Evolutionary conservation across 2,329 filamentous ascomycete species (phyloP), one percentile per base, ranked within the genome.

Genomic region (Aspergillus versicolor): DNA sequence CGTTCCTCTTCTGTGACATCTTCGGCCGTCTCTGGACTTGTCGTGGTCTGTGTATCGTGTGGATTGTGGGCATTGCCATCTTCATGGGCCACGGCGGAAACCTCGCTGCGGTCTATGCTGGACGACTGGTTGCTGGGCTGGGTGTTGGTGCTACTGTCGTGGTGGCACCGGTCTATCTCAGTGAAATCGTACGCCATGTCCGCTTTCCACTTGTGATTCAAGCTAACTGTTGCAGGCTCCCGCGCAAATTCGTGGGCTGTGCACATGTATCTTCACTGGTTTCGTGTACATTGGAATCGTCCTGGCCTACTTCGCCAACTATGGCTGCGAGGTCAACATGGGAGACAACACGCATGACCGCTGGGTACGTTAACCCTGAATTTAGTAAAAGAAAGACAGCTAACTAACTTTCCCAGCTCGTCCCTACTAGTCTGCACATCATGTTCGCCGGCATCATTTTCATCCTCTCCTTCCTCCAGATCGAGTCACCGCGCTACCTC

Each of bases 231-330:
- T 9, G 1, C 2, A 72, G 69, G 65, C 88, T 0, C 88, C 88
- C 0, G 84, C 86, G 2, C 82, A 85, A 1, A 79, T 90, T 57
- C 84, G 88, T 54, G 88, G 90, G 62, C 82, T 92, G 21, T 91
- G 88, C 68, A 90, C 89, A 2, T 87, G 85, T 66, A 81, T 87
- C 24, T 89, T 89, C 69, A 84, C 86, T 0, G 86, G 86, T 1
- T 81, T 88, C 49, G 89, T 92, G 21, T 92, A 92, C 67, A 73
- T 90, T 52, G 90, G 89, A 22, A 90, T 92, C 60, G 88, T 92
- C 65, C 79, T 92, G 15, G 88, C 88, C 8, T 93, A 92, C 75
- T 92, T 91, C 66, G 84, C 88, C 58, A 89, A 87, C 71, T 88
- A 87, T 68, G 86, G 86, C 13, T 79, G 77, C n/a, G 75, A 79